Conservation (phyloP, 495 filamentous ascomycete genomes). For the Xylaria venustula region DNA sequence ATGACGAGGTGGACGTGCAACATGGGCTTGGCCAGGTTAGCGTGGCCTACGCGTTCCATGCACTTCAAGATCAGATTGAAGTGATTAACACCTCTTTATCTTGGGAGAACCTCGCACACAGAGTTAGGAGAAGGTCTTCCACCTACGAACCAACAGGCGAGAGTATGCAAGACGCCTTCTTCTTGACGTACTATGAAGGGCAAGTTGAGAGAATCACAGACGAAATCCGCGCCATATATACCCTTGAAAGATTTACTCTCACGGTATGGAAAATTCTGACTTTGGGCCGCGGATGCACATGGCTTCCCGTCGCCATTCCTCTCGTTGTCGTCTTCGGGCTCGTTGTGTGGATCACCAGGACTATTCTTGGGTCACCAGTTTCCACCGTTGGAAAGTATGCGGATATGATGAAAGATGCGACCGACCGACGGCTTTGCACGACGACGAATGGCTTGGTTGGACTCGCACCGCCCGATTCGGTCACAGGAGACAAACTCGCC, state of each 20-base stretch:
- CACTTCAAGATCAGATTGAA: constrained; percentile 9
- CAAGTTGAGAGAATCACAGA: constrained; percentile 8
- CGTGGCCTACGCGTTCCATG: background rate
- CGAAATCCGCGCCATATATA: constrained; percentile 8
- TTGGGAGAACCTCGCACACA: constrained; percentile 7
- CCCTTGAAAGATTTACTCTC: constrained; percentile 5
- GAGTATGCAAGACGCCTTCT: constrained; percentile 7
- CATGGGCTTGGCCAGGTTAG: constrained; percentile 4
- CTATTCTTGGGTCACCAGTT: constrained; percentile 1
- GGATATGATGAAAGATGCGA: constrained; percentile 5
- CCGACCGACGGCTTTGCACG: constrained; percentile 7
- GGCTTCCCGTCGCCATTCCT: constrained; percentile 6
- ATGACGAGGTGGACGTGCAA: constrained; percentile 9
- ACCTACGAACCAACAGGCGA: constrained; percentile 5
- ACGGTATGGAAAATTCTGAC: constrained; percentile 9
- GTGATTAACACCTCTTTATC: constrained; percentile 6
- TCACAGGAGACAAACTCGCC: constrained; percentile 7
- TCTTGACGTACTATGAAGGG: constrained; percentile 5
- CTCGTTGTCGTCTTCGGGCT: constrained; percentile 1
- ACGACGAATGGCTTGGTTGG: constrained; percentile 7
- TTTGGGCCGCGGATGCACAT: constrained; percentile 6
- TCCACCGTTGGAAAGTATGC: constrained; percentile 1
- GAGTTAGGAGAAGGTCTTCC: background rate
- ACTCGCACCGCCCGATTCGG: constrained; percentile 8
- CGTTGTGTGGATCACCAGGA: constrained; percentile 2